Conservation (phyloP, 495 filamentous ascomycete genomes). For the Penicillium fimorum region DNA sequence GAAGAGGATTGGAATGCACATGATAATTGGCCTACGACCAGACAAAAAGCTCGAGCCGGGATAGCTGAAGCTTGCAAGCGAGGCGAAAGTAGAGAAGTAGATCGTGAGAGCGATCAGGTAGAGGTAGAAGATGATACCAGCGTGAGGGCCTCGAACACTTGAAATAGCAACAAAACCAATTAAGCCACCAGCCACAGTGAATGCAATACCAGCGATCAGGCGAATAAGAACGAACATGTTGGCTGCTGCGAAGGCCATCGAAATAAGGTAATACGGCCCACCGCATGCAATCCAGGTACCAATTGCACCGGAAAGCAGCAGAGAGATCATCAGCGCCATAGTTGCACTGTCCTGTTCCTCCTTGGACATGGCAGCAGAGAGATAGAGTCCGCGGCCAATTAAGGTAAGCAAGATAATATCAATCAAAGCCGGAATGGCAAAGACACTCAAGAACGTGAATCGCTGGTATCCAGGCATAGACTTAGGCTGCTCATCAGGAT, state of each 20-base stretch:
- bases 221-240: slow-evolving; percentile 61
- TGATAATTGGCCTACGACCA: slow-evolving; percentile 44
- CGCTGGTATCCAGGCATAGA: slow-evolving; percentile 49
- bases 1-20: slow-evolving; percentile 48
- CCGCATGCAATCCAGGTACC: slow-evolving; percentile 60
- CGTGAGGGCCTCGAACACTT: slow-evolving; percentile 34
- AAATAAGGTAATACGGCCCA: slow-evolving; percentile 59
- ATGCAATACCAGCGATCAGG: slow-evolving; percentile 56
- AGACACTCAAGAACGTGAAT: slow-evolving; percentile 59
- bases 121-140: slow-evolving; percentile 50
- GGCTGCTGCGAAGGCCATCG: slow-evolving; percentile 58
- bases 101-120: slow-evolving; percentile 50
- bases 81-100: slow-evolving; percentile 50
- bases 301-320: slow-evolving; percentile 56
- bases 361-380: slow-evolving; percentile 52
- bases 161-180: slow-evolving; percentile 51
- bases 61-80: slow-evolving; percentile 57
- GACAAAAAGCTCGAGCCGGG: slow-evolving; percentile 54
- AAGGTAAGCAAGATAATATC: slow-evolving; percentile 58
- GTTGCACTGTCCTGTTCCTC: slow-evolving; percentile 54
- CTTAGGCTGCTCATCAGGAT: slow-evolving; percentile 47
- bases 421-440: slow-evolving; percentile 59
- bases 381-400: slow-evolving; percentile 57
- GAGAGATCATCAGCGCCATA: slow-evolving; percentile 54
- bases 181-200: slow-evolving; percentile 48